Evolutionary conservation across 2,329 filamentous ascomycete genomes (phyloP).

Genomic region (Apiospora kogelbergensis): DNA sequence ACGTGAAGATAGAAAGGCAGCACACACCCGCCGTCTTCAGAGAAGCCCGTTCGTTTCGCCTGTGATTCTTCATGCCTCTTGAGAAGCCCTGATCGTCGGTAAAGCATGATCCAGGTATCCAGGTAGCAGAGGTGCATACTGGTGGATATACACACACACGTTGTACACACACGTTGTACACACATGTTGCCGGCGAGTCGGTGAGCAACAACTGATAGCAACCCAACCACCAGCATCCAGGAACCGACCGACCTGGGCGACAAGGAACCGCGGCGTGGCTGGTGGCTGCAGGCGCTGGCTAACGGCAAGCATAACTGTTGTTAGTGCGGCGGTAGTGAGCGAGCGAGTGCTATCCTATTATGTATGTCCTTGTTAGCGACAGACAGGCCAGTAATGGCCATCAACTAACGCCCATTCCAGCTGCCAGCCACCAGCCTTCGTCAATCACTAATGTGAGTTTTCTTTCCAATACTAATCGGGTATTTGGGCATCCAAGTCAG

Average conservation of each 20-base stretch:
- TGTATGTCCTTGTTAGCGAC: too few species aligned
- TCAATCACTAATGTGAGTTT: too few species aligned
- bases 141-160: neutral
- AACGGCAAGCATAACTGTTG: neutral
- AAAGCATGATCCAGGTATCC: neutral
- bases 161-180: neutral
- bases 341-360: neutral
- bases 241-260: neutral
- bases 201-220: neutral
- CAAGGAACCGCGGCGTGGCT: neutral
- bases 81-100: neutral
- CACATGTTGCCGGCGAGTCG: conserved; percentile 2
- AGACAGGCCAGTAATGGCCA: too few species aligned
- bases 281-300: neutral
- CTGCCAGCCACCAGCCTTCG: too few species aligned
- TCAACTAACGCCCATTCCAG: too few species aligned
- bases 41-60: neutral
- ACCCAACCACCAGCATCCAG: neutral
- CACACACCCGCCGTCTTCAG: neutral
- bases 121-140: neutral
- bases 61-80: too few species aligned
- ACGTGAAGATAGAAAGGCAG: neutral
- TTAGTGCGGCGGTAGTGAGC: neutral
- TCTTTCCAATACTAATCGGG: too few species aligned
- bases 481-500: neutral